Conservation (phyloP, 177 flowering plant genomes). For the Vitis hybrid region DNA sequence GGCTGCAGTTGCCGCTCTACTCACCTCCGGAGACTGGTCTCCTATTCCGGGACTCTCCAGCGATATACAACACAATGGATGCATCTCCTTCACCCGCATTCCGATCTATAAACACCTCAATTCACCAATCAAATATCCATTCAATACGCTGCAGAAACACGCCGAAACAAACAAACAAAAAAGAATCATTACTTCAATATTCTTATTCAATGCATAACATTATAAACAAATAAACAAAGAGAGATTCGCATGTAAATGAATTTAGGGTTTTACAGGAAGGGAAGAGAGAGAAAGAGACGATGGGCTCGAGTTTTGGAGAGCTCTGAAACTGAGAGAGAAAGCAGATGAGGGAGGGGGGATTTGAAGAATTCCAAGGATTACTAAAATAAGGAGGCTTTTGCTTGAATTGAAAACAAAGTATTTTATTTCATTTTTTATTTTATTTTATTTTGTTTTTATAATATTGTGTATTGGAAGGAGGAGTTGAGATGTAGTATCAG, state of each 20-base stretch:
- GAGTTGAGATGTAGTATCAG: conserved; percentile 1
- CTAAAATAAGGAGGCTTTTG: neutral
- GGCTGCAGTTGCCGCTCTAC: conserved; percentile 7
- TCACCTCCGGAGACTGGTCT: conserved; percentile 36
- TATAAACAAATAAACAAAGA: neutral
- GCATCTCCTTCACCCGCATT: conserved; percentile 84
- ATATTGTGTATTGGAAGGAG: conserved; percentile 5
- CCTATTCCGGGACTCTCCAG: conserved; percentile 52
- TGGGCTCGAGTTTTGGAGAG: conserved; percentile 9
- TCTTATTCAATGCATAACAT: too few species aligned
- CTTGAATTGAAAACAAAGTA: conserved; percentile 20
- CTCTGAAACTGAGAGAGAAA: conserved; percentile 32
- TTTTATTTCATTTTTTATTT: neutral
- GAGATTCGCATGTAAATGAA: neutral
- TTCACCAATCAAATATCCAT: conserved; percentile 7
- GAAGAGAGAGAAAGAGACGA: neutral
- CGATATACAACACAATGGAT: conserved; percentile 79
- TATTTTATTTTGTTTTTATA: neutral
- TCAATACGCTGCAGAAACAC: neutral
- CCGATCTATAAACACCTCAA: conserved; percentile 14
- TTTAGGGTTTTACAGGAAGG: neutral
- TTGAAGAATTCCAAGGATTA: neutral
- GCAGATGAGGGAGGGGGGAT: conserved; percentile 1
- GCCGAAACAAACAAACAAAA: neutral
- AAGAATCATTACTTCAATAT: neutral